Evolutionary conservation across 192 early-diverging fungal genomes (phyloP), one percentile per base, ranked within the genome.

Genomic region (Coemansia sp.): DNA sequence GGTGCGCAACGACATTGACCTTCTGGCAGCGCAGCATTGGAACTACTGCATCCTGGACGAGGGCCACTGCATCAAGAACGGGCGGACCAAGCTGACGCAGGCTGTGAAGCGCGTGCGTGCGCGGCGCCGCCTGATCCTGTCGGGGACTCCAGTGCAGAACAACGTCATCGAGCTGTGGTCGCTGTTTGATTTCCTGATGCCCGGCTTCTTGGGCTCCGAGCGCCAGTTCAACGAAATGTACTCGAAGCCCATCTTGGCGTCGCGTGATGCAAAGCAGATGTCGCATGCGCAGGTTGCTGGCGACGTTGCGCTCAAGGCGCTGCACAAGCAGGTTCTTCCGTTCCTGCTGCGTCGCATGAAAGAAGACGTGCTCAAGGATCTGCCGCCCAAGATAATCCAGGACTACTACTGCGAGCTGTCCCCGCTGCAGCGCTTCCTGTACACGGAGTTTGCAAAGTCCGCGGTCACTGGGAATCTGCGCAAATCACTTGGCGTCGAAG

Each of bases 301-400:
- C 60, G 75, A 83, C 12, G 18, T 21, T 12, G 97, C 96, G 4
- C 82, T 99, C 31, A 92, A 98, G 71, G 92, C 91, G 7, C 80
- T 99, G 63, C 97, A 98, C 71, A 93, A 94, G 49, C 97, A 98
- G 70, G 96, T 97, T 0, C 72, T 98, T 43, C 97, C 97, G 21
- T 99, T 98, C 84, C 61, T 99, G 56, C 70, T 99, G 71, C 87
- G 96, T 15, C 87, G 97, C 26, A 87, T 99, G 87, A 99, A 99
- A 75, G 95, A 98, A 79, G 95, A 99, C 70, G 97, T 99, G 12
- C 74, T 97, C 59, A 84, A 93, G 63, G 96, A 98, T 70, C 77
- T 99, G 64, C 97, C 97, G 57, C 96, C 97, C 42, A 99, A 99
- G 84, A 99, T 99, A 64, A 97, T 98, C 68, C 96, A 98, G 86